Base-by-base conservation (phyloP, 805 yeast genomes). In the Candida pini region DNA sequence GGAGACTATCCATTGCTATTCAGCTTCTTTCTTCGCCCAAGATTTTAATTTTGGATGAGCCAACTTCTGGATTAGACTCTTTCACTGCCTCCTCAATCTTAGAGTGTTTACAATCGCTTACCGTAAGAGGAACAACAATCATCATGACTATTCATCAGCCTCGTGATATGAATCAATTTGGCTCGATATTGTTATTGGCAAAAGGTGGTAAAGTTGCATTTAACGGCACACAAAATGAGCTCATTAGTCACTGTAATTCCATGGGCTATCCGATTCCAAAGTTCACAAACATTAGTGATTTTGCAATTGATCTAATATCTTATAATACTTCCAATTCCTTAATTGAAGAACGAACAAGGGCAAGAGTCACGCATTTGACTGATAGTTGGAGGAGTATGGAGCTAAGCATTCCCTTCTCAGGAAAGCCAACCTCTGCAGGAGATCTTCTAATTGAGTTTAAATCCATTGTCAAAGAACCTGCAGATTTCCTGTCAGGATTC, bases 61-160 rank as follows among this genome's bases (percentile, higher is more conserved):
- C 96, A 2, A 87, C 95, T 0, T 83, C 94, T 4, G 96, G 96
- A 0, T 65, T 87, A 18, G 96, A 87, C 51, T 75, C 89, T 9
- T 75, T 83, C 38, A 84, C 92, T 0, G 82, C 95, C 0, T 68
- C 73, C 1, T 71, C 84, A 3, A 81, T 86, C 23, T 54, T 87
- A 26, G 63, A 68, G 20, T 72, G 86, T 26, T 62, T 86, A 38
- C 64, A 73, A 33, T 64, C 66, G 3, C 56, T 87, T 24, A 74
- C 87, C 2, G 51, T 58, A n/a, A 71, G 68, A 20, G 76, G 79
- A 6, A 75, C 78, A 9, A 83, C 95, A 0, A 69, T 87, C 7
- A 71, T 86, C 17, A 61, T 73, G 44, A 85, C 95, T 0, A 83
- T 87, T 33, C 95, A 86, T 56, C 96, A 86, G 49, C 95, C 96